Base-by-base conservation (phyloP, 2,329 filamentous ascomycete genomes). In the Epichloe brachyelytri region DNA sequence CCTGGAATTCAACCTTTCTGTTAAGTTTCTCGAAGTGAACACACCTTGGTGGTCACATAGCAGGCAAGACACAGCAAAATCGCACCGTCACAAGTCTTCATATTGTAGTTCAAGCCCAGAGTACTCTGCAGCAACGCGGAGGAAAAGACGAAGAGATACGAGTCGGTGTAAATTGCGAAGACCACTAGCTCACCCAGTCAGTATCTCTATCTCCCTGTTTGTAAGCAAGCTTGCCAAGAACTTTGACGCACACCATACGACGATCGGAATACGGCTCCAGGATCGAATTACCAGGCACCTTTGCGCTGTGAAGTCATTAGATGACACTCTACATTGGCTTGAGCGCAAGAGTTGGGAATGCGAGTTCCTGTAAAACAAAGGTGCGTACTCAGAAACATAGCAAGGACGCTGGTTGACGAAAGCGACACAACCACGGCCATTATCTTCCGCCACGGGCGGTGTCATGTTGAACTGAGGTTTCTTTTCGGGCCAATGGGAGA, bases 21-120 rank as follows among this genome's bases (percentile, higher is more conserved):
- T 10, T 0, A 4, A 30, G 1, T 30, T 30, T n/a, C 30, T 14
- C 36, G 3, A 10, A 17, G 8, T 26, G 8, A 19, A 57, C 62
- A 52, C 49, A 82, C 75, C 67, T 85, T 84, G 3, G 79, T 81
- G 2, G 77, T 78, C 48, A 83, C 70, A 58, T 84, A 84, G 56
- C 75, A 83, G 5, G 74, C 65, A 2, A 84, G 68, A 59, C 80
- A 84, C 1, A 83, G 66, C 5, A 83, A 55, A 40, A 83, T 79
- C 6, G 78, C 77, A 5, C 74, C 72, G 43, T 78, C 73, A 59
- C 80, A 85, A 4, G 78, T 68, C 2, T 61, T 58, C 3, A 66
- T 57, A 20, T 70, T 76, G 15, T 67, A 69, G 54, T 80, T 77
- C 48, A 83, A 68, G 1, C 78, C 77, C 51, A 80, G 69, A 1